Evolutionary conservation across 371 early-diverging fungal species (phyloP).

Genomic region (Mortierella sp.): DNA sequence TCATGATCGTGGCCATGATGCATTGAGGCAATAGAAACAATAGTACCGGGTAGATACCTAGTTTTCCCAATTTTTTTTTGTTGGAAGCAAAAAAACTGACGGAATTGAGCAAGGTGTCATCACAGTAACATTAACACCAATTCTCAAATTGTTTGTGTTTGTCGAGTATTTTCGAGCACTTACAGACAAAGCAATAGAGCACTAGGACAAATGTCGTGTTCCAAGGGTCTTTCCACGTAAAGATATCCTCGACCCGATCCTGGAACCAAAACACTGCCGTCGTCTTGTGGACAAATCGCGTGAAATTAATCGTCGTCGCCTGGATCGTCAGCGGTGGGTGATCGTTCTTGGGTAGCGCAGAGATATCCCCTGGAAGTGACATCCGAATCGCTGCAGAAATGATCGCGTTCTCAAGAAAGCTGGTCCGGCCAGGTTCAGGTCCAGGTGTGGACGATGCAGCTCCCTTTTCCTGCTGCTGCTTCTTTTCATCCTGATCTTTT

Average conservation of each 20-base stretch:
- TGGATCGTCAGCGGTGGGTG: slow-evolving; percentile 54
- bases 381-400: slow-evolving; percentile 54
- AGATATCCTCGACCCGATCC: slow-evolving; percentile 51
- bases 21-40: slow-evolving; percentile 41
- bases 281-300: slow-evolving; percentile 56
- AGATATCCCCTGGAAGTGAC: slow-evolving; percentile 35
- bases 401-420: slow-evolving; percentile 47
- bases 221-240: slow-evolving; percentile 57
- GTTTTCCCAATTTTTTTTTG: not conserved
- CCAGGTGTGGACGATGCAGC: slow-evolving; percentile 3
- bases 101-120: too few species aligned
- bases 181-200: slow-evolving; percentile 56
- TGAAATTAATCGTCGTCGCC: slow-evolving; percentile 52
- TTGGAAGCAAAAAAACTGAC: too few species aligned
- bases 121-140: too few species aligned
- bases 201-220: slow-evolving; percentile 55
- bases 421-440: slow-evolving; percentile 20
- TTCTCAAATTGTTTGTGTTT: too few species aligned
- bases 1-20: slow-evolving; percentile 48
- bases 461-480: slow-evolving; percentile 2
- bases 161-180: slow-evolving; percentile 9
- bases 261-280: slow-evolving; percentile 52
- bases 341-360: slow-evolving; percentile 35
- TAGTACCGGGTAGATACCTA: slow-evolving; percentile 47
- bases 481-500: not conserved